Percentiles rank a stretch among this genome's conserved stretches.
phyloP scores from a whole-genome alignment of 257 asterid species.

The Solanum corneliomulleri region DNA sequence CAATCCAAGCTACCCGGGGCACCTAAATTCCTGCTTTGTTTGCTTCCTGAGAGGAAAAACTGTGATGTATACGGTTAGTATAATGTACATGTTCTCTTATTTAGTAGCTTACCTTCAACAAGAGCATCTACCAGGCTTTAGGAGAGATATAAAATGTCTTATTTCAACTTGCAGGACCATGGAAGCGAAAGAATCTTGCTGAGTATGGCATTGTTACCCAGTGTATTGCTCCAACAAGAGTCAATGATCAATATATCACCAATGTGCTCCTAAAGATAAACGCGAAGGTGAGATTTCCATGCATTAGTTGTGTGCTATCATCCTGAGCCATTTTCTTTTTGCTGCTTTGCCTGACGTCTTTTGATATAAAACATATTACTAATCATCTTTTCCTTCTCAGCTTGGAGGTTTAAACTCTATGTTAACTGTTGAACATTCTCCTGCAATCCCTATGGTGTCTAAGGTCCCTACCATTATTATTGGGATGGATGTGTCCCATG shows the following conservation, averaged over 20 bases:
- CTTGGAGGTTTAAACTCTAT: slow-evolving; percentile 84
- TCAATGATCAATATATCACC: slow-evolving; percentile 73
- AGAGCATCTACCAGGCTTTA: neutral
- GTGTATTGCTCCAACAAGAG: slow-evolving; percentile 59
- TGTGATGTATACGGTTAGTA: slow-evolving; percentile 70
- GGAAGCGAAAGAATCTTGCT: slow-evolving; percentile 69
- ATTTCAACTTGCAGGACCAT: slow-evolving; percentile 41
- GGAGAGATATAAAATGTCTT: neutral
- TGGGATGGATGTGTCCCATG: slow-evolving; percentile 97
- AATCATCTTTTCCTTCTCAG: slow-evolving; percentile 9
- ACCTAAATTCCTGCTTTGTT: slow-evolving; percentile 67
- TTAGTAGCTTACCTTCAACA: neutral
- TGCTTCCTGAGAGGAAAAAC: slow-evolving; percentile 77
- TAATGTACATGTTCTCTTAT: neutral
- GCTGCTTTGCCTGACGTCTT: too few species aligned
- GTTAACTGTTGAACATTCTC: slow-evolving; percentile 51
- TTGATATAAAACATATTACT: neutral
- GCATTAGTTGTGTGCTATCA: neutral
- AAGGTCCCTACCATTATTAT: slow-evolving; percentile 69
- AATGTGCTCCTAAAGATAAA: slow-evolving; percentile 72
- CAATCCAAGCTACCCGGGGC: slow-evolving; percentile 62
- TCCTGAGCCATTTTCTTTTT: neutral
- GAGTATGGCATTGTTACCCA: slow-evolving; percentile 85
- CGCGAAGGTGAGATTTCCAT: slow-evolving; percentile 49
- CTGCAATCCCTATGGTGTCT: slow-evolving; percentile 58